Conservation (phyloP, 1,284 basidiomycete genomes). For the Ceratobasidium sp. region DNA sequence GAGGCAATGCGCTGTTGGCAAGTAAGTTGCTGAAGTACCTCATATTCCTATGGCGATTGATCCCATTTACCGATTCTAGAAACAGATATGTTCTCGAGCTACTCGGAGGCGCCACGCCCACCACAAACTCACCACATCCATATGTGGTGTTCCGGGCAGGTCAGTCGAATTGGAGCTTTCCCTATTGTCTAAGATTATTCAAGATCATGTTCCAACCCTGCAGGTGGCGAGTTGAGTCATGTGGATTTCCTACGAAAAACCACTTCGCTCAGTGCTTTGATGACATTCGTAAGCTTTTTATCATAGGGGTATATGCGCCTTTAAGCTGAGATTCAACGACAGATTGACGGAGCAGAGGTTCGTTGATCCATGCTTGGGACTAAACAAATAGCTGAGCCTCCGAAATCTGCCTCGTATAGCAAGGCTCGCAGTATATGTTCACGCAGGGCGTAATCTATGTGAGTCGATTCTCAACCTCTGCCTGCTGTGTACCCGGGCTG, state of each 20-base stretch:
- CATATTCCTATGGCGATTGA: background rate
- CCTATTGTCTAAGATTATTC: too few species aligned
- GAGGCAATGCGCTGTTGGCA: background rate
- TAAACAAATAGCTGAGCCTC: background rate
- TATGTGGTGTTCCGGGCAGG: slow-evolving; percentile 26
- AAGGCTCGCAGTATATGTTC: background rate
- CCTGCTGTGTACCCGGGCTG: background rate
- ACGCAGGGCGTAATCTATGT: background rate
- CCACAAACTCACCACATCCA: background rate
- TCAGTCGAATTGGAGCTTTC: too few species aligned
- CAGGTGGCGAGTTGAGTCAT: slow-evolving; percentile 1
- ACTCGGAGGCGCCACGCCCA: background rate
- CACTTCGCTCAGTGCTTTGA: slow-evolving; percentile 2
- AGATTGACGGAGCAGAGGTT: slow-evolving; percentile 3
- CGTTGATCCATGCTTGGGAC: background rate
- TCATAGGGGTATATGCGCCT: background rate
- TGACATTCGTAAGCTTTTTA: slow-evolving; percentile 17
- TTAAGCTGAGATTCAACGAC: too few species aligned
- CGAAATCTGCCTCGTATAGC: background rate
- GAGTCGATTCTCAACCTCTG: background rate
- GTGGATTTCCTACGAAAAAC: background rate
- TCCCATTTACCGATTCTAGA: background rate
- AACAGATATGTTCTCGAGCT: slow-evolving; percentile 12
- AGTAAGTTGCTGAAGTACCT: background rate
- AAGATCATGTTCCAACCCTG: background rate